Percentiles rank a stretch among this genome's conserved stretches.
Evolutionary conservation across 176 grass and related monocot species (phyloP).

Genomic region (Typha latifolia): DNA sequence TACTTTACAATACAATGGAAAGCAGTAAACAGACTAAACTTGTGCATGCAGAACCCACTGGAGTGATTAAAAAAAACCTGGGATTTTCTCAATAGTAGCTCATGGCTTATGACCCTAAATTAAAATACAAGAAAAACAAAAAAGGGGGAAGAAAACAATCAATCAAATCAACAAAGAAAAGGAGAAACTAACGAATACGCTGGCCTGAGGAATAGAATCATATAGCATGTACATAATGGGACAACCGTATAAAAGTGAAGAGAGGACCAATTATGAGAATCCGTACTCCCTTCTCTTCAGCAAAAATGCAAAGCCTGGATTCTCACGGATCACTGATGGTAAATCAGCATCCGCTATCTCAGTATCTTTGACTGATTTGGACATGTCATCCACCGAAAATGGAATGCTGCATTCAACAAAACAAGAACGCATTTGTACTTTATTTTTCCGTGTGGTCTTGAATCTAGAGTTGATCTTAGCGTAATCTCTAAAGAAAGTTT

Average conservation of each 20-base stretch:
- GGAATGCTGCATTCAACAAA: conserved; percentile 51
- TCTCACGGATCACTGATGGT: conserved; percentile 53
- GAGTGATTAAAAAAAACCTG: conserved; percentile 8
- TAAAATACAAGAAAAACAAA: conserved; percentile 22
- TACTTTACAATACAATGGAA: conserved; percentile 33
- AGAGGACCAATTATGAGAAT: background rate
- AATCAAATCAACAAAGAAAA: conserved; percentile 42
- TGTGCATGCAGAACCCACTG: conserved; percentile 29
- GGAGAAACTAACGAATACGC: conserved; percentile 30
- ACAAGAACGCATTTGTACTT: background rate
- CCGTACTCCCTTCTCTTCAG: conserved; percentile 65
- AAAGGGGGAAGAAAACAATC: conserved; percentile 44
- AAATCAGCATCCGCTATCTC: conserved; percentile 69
- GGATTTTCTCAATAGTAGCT: conserved; percentile 58
- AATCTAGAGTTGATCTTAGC: background rate
- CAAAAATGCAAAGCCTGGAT: conserved; percentile 72
- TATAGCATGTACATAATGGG: conserved; percentile 47
- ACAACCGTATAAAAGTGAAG: no score
- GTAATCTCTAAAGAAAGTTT: background rate
- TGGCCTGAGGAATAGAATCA: conserved; percentile 20
- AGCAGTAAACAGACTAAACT: conserved; percentile 10
- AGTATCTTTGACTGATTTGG: conserved; percentile 77
- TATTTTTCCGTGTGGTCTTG: background rate
- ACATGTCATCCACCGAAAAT: conserved; percentile 85
- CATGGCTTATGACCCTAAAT: conserved; percentile 35